These are phyloP conservation scores for Populus deltoides DNA, from an alignment of 345 rosid species.

Conservation along the genomic window DNA sequence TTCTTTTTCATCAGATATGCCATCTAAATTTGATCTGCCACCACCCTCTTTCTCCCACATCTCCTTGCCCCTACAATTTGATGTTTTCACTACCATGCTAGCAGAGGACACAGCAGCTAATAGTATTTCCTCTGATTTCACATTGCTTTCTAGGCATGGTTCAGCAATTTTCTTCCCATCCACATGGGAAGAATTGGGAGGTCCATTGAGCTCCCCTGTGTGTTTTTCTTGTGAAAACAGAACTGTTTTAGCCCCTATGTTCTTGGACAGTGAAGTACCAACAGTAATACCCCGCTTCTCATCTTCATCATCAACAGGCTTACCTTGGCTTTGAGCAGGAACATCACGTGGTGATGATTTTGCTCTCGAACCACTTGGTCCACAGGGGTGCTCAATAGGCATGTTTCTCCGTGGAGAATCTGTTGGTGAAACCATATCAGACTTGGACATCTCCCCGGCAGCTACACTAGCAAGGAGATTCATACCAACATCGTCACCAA, in stretches of 20 bases:
- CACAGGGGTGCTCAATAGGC: conserved; percentile 34
- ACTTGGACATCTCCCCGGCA: conserved; percentile 73
- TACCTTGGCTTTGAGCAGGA: conserved; percentile 24
- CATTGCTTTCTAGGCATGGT: conserved; percentile 39
- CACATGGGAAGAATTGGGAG: conserved; percentile 27
- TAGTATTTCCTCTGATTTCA: conserved; percentile 35
- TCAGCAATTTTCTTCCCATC: conserved; percentile 40
- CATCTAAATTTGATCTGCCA: conserved; percentile 27
- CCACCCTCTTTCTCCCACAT: conserved; percentile 28
- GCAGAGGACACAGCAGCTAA: conserved; percentile 15
- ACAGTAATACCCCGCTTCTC: conserved; percentile 31
- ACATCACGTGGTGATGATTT: conserved; percentile 31
- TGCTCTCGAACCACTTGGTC: conserved; percentile 35
- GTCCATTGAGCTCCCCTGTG: conserved; percentile 29
- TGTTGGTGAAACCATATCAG: conserved; percentile 52
- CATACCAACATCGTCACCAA: conserved; percentile 88
- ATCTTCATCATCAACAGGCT: conserved; percentile 27
- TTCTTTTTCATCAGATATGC: conserved; percentile 27
- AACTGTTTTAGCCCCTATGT: conserved; percentile 24
- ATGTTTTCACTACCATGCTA: conserved; percentile 18
- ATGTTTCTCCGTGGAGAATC: conserved; percentile 44
- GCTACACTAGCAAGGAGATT: conserved; percentile 95
- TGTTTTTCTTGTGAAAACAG: conserved; percentile 20
- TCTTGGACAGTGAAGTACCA: conserved; percentile 23
- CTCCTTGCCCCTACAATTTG: conserved; percentile 28